phyloP scores from a whole-genome alignment of 331 rosid species.

The Erythrophleum ivorense region DNA sequence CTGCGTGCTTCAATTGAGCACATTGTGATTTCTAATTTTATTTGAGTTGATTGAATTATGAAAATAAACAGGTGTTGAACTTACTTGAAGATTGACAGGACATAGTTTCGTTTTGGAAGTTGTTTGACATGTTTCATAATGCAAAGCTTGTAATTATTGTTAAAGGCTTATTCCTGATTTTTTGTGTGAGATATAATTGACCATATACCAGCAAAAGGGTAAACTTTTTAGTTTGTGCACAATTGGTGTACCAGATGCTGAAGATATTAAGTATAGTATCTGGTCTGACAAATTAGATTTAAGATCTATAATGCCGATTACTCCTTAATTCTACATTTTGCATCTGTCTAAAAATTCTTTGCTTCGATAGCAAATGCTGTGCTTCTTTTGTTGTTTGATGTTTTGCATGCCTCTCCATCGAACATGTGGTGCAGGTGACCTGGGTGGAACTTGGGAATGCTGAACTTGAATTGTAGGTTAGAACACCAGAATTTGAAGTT shows the following conservation, averaged over 20 bases:
- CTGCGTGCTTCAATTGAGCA: not conserved
- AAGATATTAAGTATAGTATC: not conserved
- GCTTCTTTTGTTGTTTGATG: conserved; percentile 15
- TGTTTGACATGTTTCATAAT: not conserved
- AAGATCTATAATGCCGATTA: not conserved
- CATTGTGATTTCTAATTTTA: not conserved
- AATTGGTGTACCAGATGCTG: not conserved
- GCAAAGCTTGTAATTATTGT: not conserved
- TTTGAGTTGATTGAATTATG: not conserved
- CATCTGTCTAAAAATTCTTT: not conserved
- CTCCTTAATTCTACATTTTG: not conserved
- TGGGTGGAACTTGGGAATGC: not conserved
- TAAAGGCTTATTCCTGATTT: not conserved
- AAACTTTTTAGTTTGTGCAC: not conserved
- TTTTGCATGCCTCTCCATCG: conserved; percentile 14
- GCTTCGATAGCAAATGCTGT: not conserved
- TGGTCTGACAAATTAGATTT: conserved; percentile 11
- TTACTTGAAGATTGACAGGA: not conserved
- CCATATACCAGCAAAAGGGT: not conserved
- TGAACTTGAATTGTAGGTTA: not conserved
- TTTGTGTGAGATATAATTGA: conserved; percentile 1
- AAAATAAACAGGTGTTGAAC: not conserved
- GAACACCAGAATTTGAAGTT: not conserved
- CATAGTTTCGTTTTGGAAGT: not conserved
- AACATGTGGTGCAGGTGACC: not conserved